Percentiles rank a stretch among this genome's conserved stretches.
These are phyloP conservation scores for Ogataea corticis DNA, from an alignment of 805 yeast species.

Conservation along the genomic window DNA sequence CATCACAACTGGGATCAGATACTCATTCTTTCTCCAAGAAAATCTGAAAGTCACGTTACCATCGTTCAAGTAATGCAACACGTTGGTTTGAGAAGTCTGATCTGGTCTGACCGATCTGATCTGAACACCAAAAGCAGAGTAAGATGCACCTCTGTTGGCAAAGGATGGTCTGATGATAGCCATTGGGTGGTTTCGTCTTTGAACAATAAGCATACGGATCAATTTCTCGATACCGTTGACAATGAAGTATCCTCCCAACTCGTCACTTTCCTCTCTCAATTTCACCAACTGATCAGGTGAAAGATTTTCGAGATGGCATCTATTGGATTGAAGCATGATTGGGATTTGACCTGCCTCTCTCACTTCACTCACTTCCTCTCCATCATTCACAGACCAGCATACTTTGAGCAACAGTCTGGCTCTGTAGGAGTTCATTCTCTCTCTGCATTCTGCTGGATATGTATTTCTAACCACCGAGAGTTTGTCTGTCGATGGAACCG, in stretches of 20 bases:
- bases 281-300: constrained; percentile 81
- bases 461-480: constrained; percentile 75
- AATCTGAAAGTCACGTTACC: constrained; percentile 97
- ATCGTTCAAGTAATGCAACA: constrained; percentile 90
- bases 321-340: constrained; percentile 83
- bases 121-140: constrained; percentile 89
- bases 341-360: constrained; percentile 94
- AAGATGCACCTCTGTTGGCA: constrained; percentile 88
- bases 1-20: constrained; percentile 90
- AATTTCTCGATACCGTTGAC: constrained; percentile 97
- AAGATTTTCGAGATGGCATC: constrained; percentile 85
- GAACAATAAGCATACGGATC: constrained; percentile 96
- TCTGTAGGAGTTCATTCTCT: constrained; percentile 79
- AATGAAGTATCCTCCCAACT: constrained; percentile 93
- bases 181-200: constrained; percentile 97
- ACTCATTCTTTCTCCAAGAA: constrained; percentile 96
- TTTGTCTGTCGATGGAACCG: constrained; percentile 69
- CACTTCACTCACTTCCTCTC: constrained; percentile 74
- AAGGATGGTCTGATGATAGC: constrained; percentile 95
- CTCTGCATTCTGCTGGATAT: constrained; percentile 87
- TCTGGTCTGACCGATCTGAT: constrained; percentile 94
- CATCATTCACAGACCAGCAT: constrained; percentile 85
- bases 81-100: constrained; percentile 96
- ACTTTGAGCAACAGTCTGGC: constrained; percentile 78
- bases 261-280: constrained; percentile 88